These are phyloP conservation scores for Leishmania guyanensis DNA, from an alignment of 208 protist genomes.

Conservation along the genomic window DNA sequence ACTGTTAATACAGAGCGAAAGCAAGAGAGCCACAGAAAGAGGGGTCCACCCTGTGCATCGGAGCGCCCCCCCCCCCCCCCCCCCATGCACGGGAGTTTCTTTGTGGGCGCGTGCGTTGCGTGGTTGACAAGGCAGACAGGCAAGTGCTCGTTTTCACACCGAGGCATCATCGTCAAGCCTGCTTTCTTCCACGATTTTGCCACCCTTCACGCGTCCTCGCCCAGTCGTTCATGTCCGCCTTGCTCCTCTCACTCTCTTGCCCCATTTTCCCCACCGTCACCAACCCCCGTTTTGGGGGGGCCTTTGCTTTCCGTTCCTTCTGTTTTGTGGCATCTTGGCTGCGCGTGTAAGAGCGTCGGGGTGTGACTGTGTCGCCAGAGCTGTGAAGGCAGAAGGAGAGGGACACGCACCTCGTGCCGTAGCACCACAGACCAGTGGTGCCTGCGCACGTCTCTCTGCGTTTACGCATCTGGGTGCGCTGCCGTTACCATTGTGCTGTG, in stretches of 20 bases:
- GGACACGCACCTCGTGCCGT: neutral
- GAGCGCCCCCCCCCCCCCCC: neutral
- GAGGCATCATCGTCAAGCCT: neutral
- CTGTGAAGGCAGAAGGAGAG: neutral
- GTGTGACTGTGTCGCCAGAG: neutral
- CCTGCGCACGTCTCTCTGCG: neutral
- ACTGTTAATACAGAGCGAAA: conserved; percentile 1
- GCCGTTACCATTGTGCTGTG: neutral
- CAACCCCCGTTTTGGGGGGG: neutral
- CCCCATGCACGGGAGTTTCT: neutral
- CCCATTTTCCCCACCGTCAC: neutral
- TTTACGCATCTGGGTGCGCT: neutral
- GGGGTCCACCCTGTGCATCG: neutral
- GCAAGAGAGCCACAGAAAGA: neutral
- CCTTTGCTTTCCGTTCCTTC: too few relatives aligned
- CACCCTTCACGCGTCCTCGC: neutral
- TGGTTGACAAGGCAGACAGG: neutral
- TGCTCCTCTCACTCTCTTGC: neutral
- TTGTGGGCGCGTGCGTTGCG: neutral
- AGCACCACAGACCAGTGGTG: neutral
- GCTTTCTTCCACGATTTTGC: neutral
- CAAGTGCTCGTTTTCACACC: neutral
- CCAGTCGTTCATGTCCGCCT: neutral
- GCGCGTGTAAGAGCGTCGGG: neutral
- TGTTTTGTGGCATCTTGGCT: neutral